Percentiles rank a stretch among this genome's conserved stretches.
These are phyloP conservation scores for Oligophagozyma castellii DNA, from an alignment of 1,139 yeast genomes.

Conservation along the genomic window DNA sequence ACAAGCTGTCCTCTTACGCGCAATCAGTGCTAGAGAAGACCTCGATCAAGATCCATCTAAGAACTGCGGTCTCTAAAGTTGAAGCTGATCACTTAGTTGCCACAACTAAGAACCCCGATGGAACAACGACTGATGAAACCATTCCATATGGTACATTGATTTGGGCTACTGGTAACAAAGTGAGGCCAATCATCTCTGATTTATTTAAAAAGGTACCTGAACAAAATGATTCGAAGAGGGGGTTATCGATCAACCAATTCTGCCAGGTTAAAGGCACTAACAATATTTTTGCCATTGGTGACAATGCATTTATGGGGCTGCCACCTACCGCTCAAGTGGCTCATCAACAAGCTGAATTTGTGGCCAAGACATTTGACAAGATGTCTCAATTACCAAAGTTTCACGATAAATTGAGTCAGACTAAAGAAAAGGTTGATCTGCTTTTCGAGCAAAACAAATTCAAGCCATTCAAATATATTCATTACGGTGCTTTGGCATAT, in stretches of 20 bases:
- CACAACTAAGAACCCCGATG: constrained; percentile 55
- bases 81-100: constrained; percentile 58
- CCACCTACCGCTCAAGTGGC: constrained; percentile 99
- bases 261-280: constrained; percentile 80
- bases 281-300: constrained; percentile 77
- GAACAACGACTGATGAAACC: constrained; percentile 35
- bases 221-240: constrained; percentile 80
- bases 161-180: constrained; percentile 97
- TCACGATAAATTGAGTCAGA: constrained; percentile 30
- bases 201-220: constrained; percentile 66
- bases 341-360: constrained; percentile 82
- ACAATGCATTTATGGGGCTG: constrained; percentile 74
- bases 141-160: constrained; percentile 88
- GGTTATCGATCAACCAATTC: constrained; percentile 68
- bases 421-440: constrained; percentile 27
- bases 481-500: constrained; percentile 69
- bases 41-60: constrained; percentile 64
- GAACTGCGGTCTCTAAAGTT: constrained; percentile 81
- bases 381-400: constrained; percentile 57
- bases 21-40: constrained; percentile 66
- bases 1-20: constrained; percentile 76
- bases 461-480: constrained; percentile 50
- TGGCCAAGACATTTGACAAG: constrained; percentile 62
- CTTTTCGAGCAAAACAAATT: constrained; percentile 34
- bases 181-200: constrained; percentile 61